Base-by-base conservation (phyloP, 352 stramenopile species). In the Pythium sp. region DNA sequence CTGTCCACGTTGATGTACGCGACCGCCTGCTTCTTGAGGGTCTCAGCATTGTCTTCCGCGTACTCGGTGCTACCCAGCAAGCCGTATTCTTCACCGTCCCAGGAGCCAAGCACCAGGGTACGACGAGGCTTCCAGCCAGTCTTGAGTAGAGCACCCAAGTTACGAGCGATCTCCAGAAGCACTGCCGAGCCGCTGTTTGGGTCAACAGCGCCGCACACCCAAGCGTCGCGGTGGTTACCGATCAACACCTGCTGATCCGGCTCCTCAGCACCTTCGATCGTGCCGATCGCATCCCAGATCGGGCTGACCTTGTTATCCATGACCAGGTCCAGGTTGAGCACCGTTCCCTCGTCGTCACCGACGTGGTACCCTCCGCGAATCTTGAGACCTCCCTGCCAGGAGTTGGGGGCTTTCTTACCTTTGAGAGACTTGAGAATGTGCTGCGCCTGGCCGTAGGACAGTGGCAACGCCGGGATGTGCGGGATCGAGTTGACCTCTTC, bases 171-270 rank as follows among this genome's bases (percentile, higher is more conserved):
- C 76, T 98, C 92, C 2, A 97, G 64, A 70, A 97, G 76, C 3
- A 79, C 72, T 9, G 89, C 78, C 9, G 91, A 97, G 6, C 78
- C 92, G 30, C 80, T 93, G n/a, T 91, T 92, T 12, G 92, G 92
- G 67, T 97, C 91, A 22, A 89, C 83, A 1, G 89, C 91, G 22
- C 90, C 91, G 61, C 89, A 96, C 0, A 97, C 88, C 92, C 92
- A 98, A 3, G 90, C 91, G 72, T 98, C 92, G n/a, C 92, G 86
- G 69, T 97, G 92, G 72, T 97, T 98, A 36, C 90, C 89, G 32
- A 97, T 81, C n/a, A 97, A 34, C 11, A 97, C 82, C 20, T 86
- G 82, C 63, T 90, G 74, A 18, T 94, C 86, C 2, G 87, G 75
- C 32, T 85, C 72, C 18, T 84, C 73, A 0, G 67, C 59, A 32